Base-by-base conservation (phyloP, 1,284 basidiomycete genomes). In the Ganoderma boninense region DNA sequence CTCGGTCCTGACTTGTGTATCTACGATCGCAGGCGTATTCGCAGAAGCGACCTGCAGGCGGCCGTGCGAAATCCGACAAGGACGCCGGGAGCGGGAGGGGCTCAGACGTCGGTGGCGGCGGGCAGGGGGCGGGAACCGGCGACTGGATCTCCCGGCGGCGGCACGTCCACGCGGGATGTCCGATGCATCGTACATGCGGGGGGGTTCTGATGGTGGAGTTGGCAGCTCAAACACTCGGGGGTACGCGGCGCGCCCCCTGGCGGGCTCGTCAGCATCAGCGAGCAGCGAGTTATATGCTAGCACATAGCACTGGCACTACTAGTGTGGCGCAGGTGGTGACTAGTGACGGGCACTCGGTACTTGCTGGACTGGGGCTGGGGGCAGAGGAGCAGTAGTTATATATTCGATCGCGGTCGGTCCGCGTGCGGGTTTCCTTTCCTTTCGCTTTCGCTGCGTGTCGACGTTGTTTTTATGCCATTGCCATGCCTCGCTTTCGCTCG, bases 11-110 rank as follows among this genome's bases (percentile, higher is more conserved):
- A 66, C 38, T 8, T 3, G 60, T 23, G 38, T 38, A 38, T 38
- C 38, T 38, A 38, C 10, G 38, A 23, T 13, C 40, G 29, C 73
- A 78, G 77, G 76, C 77, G 38, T 80, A 79, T 69, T 78, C 75
- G 65, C 91, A 93, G 82, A 91, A 89, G 79, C 86, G 90, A 69
- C 88, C 91, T 1, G 81, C 85, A 23, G 79, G 77, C 29, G 74
- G 74, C 4, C 87, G 89, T 65, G 80, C 85, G 54, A 86, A 87
- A 65, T 88, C 90, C 70, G 87, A 84, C 71, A 87, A 87, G 23
- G 73, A 79, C 23, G 81, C 69, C 23, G 70, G 67, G 26, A 6
- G 85, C 56, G 82, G 83, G 64, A 82, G 84, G 52, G 78, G 82
- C 44, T 81, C 81, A 52, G 85, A 82, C 59, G 75, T 74, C 42